Base-by-base conservation (phyloP, 352 stramenopile genomes). In the Blastocystis sp. region DNA sequence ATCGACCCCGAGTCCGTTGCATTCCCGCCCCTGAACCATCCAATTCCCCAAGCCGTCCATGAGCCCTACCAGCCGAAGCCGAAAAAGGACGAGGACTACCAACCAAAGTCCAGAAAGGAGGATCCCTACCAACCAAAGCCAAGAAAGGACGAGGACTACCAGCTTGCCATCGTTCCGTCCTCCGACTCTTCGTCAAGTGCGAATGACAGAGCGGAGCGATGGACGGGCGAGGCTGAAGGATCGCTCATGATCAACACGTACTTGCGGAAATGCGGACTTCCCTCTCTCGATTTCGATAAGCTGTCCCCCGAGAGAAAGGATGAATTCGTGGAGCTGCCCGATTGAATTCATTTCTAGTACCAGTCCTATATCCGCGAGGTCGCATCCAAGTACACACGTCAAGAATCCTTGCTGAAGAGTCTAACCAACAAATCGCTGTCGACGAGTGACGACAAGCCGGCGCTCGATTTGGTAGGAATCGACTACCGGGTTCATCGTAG, bases 351-450 rank as follows among this genome's bases (percentile, higher is more conserved):
- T n/a, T n/a, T 50, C 24, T 69, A 85, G 74, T 85, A 85, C 41
- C 74, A 85, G 66, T 62, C 55, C 35, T 85, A 67, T 29, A 85
- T 85, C 21, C 60, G 50, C 16, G 24, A 41, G n/a, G 31, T 85
- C 4, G 74, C 74, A 37, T 29, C 29, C 16, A 51, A 63, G 31
- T 85, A 69, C 45, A 21, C 4, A 21, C 16, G 41, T 51, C 37
- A 35, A 51, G 66, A 77, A 55, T 31, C 21, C n/a, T 2, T 77
- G 50, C 37, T 77, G 66, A 45, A 51, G 33, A 77, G 50, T 35
- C 65, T 69, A 13, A 59, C 69, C 24, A 62, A 80, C 12, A 13
- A 26, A 10, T 50, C 41, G 21, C 37, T 35, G 19, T 39, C 26
- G 51, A 67, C 6, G 24, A 51, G 39, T n/a, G 33, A 41, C 10